A percentile compares a stretch with the other conserved stretches of the same genome.
phyloP scores from a whole-genome alignment of 441 rosid species.

The Arabidopsis lyrata region DNA sequence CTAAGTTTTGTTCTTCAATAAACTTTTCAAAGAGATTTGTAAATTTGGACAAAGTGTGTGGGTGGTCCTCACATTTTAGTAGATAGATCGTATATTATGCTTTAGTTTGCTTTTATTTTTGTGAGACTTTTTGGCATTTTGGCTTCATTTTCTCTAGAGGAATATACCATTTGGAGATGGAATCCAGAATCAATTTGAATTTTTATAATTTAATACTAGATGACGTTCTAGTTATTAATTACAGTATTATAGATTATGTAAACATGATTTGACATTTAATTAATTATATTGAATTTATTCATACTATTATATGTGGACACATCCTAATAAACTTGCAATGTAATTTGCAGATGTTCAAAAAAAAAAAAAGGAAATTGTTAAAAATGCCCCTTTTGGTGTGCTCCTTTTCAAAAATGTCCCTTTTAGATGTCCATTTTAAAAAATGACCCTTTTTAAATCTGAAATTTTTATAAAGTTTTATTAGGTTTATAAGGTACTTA shows the following conservation, averaged over 20 bases:
- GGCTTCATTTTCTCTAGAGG: neutral
- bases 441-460: no score
- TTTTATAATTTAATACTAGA: neutral
- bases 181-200: neutral
- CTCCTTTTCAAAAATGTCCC: no score
- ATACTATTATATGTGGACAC: neutral
- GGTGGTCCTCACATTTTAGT: conserved; percentile 15
- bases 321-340: no score
- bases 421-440: no score
- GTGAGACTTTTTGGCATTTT: neutral
- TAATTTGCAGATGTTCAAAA: no score
- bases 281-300: neutral
- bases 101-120: neutral
- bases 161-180: conserved; percentile 25
- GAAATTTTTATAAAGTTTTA: no score
- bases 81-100: neutral
- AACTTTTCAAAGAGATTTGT: neutral
- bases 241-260: neutral
- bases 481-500: no score
- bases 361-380: no score
- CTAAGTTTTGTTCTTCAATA: neutral
- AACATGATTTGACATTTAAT: neutral
- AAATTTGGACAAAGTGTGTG: conserved; percentile 22
- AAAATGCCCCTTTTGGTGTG: no score
- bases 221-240: neutral